Base-by-base conservation (phyloP, 257 asterid genomes). In the Fraxinus americana region DNA sequence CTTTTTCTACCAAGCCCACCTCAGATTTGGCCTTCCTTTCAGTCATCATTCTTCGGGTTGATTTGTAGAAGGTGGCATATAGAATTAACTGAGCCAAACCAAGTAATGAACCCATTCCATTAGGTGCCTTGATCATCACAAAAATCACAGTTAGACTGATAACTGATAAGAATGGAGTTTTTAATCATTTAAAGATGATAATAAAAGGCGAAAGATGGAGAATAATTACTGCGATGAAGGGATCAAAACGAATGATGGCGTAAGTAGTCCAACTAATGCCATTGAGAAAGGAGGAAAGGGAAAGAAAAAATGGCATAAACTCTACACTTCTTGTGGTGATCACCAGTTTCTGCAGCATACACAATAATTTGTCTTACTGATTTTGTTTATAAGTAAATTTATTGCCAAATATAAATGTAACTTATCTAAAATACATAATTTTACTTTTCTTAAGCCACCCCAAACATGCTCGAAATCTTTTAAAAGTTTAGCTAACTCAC, bases 241-340 rank as follows among this genome's bases (percentile, higher is more conserved):
- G 90, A 75, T 96, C 99, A 19, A 96, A 87, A 11, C 77, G 91
- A 77, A 96, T 82, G 27, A 89, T 81, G 17, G 97, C 92, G 75
- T 96, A 96, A 13, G 83, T 61, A 0, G 96, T 90, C 99, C 99
- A 96, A 75, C 95, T 39, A 75, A 91, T 48, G 29, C 97, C 99
- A 67, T 93, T 93, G 23, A 90, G 88, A 70, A 93, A 93, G 35
- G 97, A 91, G 82, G 89, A 91, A 0, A 96, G 85, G 0, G 97
- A 93, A 0, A 94, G 89, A 79, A 82, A 93, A 67, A 96, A 96
- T 0, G 98, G 98, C 98, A 96, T 92, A 75, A 77, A 96, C 79
- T 93, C 99, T 77, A 96, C 99, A 61, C 98, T 96, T 73, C 76
- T 92, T 34, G 97, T 91, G 2, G 76, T 80, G 48, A 93, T 82